These are phyloP conservation scores for Fagus sylvatica DNA, from an alignment of 306 rosid species.

Conservation along the genomic window DNA sequence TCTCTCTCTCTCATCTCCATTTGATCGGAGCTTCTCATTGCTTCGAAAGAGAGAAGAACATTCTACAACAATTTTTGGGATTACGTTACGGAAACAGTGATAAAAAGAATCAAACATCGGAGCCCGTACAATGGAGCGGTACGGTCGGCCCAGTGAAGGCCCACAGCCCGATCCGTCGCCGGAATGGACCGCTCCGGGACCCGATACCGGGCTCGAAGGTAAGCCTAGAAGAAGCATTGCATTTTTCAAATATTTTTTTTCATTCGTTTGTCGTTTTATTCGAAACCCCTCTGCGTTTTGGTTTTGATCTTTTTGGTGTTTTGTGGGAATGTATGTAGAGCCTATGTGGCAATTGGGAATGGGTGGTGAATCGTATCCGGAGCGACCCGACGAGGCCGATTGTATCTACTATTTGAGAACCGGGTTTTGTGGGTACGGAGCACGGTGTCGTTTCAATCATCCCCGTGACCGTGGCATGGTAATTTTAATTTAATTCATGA, in stretches of 20 bases:
- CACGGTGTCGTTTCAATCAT: conserved; percentile 96
- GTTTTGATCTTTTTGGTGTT: conserved; percentile 42
- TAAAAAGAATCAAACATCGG: not conserved
- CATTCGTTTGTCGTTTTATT: not conserved
- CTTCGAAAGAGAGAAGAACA: not conserved
- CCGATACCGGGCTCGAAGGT: conserved; percentile 66
- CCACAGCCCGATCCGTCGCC: conserved; percentile 88
- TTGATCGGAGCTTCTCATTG: conserved; percentile 68
- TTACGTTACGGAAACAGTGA: no score
- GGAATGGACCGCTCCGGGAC: conserved; percentile 64
- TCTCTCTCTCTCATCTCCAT: conserved; percentile 41
- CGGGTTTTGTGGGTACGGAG: conserved; percentile 89
- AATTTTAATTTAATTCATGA: conserved; percentile 11
- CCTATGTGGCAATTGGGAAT: conserved; percentile 62
- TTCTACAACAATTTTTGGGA: conserved; percentile 11
- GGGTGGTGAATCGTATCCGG: conserved; percentile 83
- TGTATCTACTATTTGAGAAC: conserved; percentile 83
- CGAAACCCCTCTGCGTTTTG: conserved; percentile 18
- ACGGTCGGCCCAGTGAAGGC: conserved; percentile 68
- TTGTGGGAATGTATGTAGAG: conserved; percentile 55
- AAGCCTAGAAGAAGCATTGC: conserved; percentile 25
- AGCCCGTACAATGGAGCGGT: conserved; percentile 88
- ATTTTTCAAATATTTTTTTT: conserved; percentile 32
- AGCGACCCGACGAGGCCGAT: conserved; percentile 82
- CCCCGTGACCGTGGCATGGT: conserved; percentile 89